These are phyloP conservation scores for Neurospora sp. DNA, from an alignment of 495 filamentous ascomycete species.

Conservation along the genomic window DNA sequence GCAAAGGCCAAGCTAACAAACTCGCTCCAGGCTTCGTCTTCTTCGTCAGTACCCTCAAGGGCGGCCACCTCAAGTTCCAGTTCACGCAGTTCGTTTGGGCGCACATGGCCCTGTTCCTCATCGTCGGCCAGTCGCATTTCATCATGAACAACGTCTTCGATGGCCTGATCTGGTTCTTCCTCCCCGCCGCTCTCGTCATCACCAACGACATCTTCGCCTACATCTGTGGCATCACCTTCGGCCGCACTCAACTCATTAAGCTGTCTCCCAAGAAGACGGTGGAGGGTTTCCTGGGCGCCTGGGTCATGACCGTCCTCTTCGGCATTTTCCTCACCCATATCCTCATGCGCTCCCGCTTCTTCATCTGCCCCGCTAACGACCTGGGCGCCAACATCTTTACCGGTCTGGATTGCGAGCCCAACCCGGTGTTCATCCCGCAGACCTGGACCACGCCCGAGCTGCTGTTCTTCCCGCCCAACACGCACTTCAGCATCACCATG, in stretches of 20 bases:
- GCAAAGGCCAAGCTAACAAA: conserved; percentile 4
- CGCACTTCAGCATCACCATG: conserved; percentile 47
- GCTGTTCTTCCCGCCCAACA: conserved; percentile 45
- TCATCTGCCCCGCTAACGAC: conserved; percentile 96
- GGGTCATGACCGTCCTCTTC: conserved; percentile 86
- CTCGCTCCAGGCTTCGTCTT: conserved; percentile 76
- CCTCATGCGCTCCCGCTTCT: conserved; percentile 89
- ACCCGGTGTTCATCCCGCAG: conserved; percentile 79
- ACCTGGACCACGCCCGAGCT: conserved; percentile 71
- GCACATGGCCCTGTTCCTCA: conserved; percentile 96
- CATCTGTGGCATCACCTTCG: conserved; percentile 93
- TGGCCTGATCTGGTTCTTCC: conserved; percentile 99
- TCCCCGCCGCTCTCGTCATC: conserved; percentile 89
- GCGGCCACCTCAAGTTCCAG: conserved; percentile 93
- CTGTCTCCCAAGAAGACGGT: conserved; percentile 99
- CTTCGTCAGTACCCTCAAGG: conserved; percentile 92
- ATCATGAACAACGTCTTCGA: conserved; percentile 99
- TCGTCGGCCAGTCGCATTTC: conserved; percentile 97
- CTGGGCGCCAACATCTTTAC: conserved; percentile 87
- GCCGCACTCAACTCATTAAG: conserved; percentile 93
- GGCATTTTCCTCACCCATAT: conserved; percentile 76
- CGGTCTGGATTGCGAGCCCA: conserved; percentile 85
- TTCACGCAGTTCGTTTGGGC: conserved; percentile 99
- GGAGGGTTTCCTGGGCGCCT: conserved; percentile 94
- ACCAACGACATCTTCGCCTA: conserved; percentile 99